Percentiles rank a stretch among this genome's conserved stretches.
These are phyloP conservation scores for Solanum hybrid DNA, from an alignment of 305 asterid genomes.

Conservation along the genomic window DNA sequence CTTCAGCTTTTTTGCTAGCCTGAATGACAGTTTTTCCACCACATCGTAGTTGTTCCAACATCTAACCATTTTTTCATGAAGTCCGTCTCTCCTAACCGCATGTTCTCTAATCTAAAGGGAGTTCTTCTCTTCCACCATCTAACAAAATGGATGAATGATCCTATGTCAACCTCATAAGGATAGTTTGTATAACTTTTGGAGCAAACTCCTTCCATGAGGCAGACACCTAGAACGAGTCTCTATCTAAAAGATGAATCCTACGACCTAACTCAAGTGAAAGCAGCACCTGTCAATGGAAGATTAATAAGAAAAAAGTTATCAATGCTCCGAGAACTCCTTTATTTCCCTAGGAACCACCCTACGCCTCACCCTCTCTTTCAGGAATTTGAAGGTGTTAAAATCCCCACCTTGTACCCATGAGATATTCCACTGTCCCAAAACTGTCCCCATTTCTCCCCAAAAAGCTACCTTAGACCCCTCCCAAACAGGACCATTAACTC, in stretches of 20 bases:
- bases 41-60: neutral
- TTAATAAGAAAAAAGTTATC: neutral
- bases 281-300: neutral
- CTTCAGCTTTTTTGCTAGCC: neutral
- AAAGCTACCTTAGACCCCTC: neutral
- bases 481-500: neutral
- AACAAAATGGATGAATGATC: neutral
- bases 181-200: neutral
- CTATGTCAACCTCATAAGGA: neutral
- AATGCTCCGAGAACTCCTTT: neutral
- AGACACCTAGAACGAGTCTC: neutral
- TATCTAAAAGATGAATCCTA: neutral
- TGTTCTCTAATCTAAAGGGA: neutral
- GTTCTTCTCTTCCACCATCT: neutral
- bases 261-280: neutral
- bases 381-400: neutral
- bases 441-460: neutral
- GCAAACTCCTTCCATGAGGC: neutral
- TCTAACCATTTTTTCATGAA: neutral
- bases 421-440: neutral
- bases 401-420: neutral
- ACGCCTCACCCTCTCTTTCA: neutral
- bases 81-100: neutral
- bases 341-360: neutral
- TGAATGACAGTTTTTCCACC: neutral